Base-by-base conservation (phyloP, 345 rosid genomes). In the Arabis hirsuta region DNA sequence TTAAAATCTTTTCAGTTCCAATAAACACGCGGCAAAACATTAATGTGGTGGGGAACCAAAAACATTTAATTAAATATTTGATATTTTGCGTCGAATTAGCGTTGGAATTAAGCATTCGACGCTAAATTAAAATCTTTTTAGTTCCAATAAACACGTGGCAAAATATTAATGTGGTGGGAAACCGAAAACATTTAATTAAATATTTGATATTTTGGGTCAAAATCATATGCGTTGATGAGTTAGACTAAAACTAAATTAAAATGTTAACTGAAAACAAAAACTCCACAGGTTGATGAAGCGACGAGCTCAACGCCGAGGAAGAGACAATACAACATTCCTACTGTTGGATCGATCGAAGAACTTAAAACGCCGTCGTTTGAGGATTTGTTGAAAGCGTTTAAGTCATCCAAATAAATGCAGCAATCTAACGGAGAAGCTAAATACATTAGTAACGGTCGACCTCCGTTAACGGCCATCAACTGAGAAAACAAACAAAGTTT, bases 251-350 rank as follows among this genome's bases (percentile, higher is more conserved):
- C 1, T 2, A 22, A 19, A 1, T 36, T 1, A 46, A 65, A 45
- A 7, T 3, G 3, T 55, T 14, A 12, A n/a, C 7, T 51, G 22
- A 2, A 36, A 31, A 9, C 0, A 29, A 31, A 4, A 26, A 10
- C 2, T 22, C 24, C 24, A n/a, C 78, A 93, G 98, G 88, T 92
- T 79, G 98, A 92, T 59, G 88, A 90, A 71, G 92, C 92, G 22
- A 87, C 98, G 9, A 90, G 99, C 82, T 92, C 98, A 19, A 92
- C 95, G 12, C 99, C 91, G 2, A 86, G 85, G 76, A 88, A 85
- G 84, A 87, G 96, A 78, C 69, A 84, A 2, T 85, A 88, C 76
- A 88, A 87, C 68, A 82, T 92, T 50, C 97, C 96, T 6, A 87
- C 88, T 60, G 59, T 79, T 7, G 76, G 79, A 31, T 92, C 98